Percentiles rank a stretch among this genome's conserved stretches.
Conservation (phyloP, 805 yeast genomes). For the Metschnikowia henanensis region DNA sequence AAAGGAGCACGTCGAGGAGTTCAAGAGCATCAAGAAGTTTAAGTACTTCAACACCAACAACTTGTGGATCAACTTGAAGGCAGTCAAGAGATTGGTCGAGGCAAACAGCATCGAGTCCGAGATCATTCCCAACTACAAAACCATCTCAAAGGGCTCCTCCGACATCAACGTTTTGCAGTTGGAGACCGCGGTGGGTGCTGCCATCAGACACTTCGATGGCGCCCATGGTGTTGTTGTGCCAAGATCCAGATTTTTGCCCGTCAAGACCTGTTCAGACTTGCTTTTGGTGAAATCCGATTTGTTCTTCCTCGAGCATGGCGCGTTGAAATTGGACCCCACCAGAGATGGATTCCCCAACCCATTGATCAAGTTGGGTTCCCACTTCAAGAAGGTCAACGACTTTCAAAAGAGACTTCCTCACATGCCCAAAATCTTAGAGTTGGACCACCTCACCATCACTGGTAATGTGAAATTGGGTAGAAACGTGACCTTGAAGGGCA, state of each 20-base stretch:
- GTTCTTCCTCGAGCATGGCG: slow-evolving; percentile 89
- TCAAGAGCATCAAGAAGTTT: slow-evolving; percentile 96
- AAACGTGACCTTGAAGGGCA: slow-evolving; percentile 89
- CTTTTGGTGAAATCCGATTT: slow-evolving; percentile 93
- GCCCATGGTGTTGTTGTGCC: slow-evolving; percentile 99
- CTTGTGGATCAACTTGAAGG: slow-evolving; percentile 94
- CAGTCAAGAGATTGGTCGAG: slow-evolving; percentile 90
- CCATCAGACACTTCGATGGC: slow-evolving; percentile 90
- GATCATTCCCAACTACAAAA: slow-evolving; percentile 92
- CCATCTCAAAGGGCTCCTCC: slow-evolving; percentile 71
- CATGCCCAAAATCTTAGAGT: slow-evolving; percentile 94
- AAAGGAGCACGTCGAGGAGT: slow-evolving; percentile 96
- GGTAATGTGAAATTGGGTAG: slow-evolving; percentile 94
- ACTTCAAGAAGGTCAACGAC: slow-evolving; percentile 91
- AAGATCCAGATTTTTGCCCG: slow-evolving; percentile 96
- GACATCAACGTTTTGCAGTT: slow-evolving; percentile 89
- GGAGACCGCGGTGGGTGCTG: slow-evolving; percentile 99
- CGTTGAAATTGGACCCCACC: slow-evolving; percentile 76
- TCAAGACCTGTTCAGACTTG: slow-evolving; percentile 94
- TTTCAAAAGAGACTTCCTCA: slow-evolving; percentile 90
- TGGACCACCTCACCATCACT: slow-evolving; percentile 96
- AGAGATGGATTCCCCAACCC: slow-evolving; percentile 93
- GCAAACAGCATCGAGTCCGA: slow-evolving; percentile 80
- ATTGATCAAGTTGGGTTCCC: slow-evolving; percentile 92
- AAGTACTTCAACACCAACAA: slow-evolving; percentile 98